Conservation (phyloP, 1,284 basidiomycete species). For the Lentinus polychrous region DNA sequence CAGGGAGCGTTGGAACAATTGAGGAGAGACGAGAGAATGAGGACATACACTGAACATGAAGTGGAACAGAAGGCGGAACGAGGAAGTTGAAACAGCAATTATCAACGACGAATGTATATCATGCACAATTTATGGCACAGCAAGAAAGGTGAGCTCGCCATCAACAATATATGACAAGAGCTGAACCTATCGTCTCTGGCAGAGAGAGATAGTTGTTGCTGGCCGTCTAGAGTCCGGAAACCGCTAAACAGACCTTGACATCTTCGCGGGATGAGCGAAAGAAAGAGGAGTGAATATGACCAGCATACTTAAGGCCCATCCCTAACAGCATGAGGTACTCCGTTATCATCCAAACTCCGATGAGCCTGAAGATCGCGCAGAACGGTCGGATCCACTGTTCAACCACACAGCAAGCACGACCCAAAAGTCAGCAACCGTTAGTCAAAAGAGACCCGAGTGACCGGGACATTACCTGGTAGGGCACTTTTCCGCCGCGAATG, state of each 20-base stretch:
- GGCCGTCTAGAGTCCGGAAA: too few species aligned
- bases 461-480: constrained; percentile 57
- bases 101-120: neutral
- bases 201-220: too few species aligned
- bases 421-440: constrained; percentile 14
- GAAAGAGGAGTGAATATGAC: too few species aligned
- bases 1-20: too few species aligned
- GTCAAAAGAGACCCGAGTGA: constrained; percentile 3
- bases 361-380: constrained; percentile 84
- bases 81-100: too few species aligned
- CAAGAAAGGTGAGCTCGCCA: too few species aligned
- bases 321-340: neutral
- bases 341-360: constrained; percentile 65
- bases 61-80: neutral
- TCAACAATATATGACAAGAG: too few species aligned
- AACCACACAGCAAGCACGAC: constrained; percentile 10
- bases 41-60: neutral
- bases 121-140: neutral
- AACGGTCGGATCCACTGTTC: constrained; percentile 78
- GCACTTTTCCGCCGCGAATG: constrained; percentile 84
- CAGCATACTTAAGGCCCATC: constrained; percentile 1
- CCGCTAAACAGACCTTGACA: too few species aligned
- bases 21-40: neutral
- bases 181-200: too few species aligned
- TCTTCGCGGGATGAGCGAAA: too few species aligned